Evolutionary conservation across 2,329 filamentous ascomycete species (phyloP).

Genomic region (Colletotrichum noveboracense): DNA sequence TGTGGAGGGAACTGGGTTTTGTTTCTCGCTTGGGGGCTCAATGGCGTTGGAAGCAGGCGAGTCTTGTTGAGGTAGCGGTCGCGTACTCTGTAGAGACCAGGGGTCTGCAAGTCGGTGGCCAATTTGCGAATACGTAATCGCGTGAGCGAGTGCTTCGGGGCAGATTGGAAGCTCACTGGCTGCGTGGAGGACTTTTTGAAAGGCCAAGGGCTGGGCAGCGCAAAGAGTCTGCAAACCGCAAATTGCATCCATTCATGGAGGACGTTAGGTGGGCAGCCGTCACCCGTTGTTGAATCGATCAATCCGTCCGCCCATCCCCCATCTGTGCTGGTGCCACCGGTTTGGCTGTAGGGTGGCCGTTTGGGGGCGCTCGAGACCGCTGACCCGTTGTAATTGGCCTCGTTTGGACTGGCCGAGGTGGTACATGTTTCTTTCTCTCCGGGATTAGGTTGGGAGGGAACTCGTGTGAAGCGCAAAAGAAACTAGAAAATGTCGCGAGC

Average conservation of each 20-base stretch:
- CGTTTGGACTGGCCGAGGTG: not conserved
- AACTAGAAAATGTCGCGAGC: not conserved
- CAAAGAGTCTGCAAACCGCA: slow-evolving; percentile 1
- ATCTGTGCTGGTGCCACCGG: not conserved
- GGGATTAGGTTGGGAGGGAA: not conserved
- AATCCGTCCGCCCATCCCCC: not conserved
- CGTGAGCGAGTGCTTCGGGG: not conserved
- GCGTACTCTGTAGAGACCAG: not conserved
- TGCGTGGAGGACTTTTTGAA: not conserved
- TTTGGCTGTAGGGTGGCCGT: not conserved
- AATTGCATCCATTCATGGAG: not conserved
- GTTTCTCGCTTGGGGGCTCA: not conserved
- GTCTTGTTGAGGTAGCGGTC: not conserved
- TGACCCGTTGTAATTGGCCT: not conserved
- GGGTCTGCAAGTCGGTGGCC: not conserved
- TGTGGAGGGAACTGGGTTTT: not conserved
- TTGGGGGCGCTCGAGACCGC: not conserved
- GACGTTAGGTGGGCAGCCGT: not conserved
- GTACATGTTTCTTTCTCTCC: not conserved
- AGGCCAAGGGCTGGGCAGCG: slow-evolving; percentile 18
- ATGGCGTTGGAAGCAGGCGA: not conserved
- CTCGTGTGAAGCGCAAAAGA: not conserved
- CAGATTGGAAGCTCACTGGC: slow-evolving; percentile 1
- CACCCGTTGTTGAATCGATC: not conserved
- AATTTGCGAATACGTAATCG: slow-evolving; percentile 8